phyloP scores from a whole-genome alignment of 202 grass and related monocot genomes.

The Saccharum hybrid region DNA sequence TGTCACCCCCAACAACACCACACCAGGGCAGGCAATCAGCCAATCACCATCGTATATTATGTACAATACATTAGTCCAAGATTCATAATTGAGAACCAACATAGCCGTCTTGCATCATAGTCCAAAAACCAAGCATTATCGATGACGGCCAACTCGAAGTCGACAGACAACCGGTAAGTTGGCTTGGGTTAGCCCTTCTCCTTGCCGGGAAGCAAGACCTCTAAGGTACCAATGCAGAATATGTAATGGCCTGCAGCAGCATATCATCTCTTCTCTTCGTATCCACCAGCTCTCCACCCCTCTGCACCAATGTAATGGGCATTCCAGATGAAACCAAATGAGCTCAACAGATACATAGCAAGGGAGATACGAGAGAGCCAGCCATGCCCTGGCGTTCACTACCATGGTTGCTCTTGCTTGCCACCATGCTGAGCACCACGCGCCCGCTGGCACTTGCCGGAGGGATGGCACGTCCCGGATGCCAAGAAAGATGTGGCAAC shows the following conservation, averaged over 20 bases:
- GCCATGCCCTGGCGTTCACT: too few species aligned
- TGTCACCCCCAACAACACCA: too few species aligned
- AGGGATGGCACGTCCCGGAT: not conserved
- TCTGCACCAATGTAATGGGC: not conserved
- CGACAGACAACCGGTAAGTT: not conserved
- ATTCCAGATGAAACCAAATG: not conserved
- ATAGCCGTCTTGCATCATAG: not conserved
- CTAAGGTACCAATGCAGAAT: not conserved
- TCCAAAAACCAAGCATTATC: not conserved
- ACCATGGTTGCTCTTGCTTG: not conserved
- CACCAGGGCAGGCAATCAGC: too few species aligned
- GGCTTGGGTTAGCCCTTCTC: not conserved
- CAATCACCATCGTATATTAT: too few species aligned
- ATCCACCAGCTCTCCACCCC: not conserved
- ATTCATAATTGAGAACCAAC: not conserved
- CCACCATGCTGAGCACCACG: not conserved
- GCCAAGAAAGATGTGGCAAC: conserved; percentile 24
- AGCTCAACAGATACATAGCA: not conserved
- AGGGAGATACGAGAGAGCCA: not conserved
- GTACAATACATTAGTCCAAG: not conserved
- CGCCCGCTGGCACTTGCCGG: not conserved
- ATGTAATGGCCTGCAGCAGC: not conserved
- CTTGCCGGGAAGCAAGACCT: not conserved
- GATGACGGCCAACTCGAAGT: not conserved
- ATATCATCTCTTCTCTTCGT: not conserved